Base-by-base conservation (phyloP, 495 filamentous ascomycete genomes). In the Lophium mytilinum region DNA sequence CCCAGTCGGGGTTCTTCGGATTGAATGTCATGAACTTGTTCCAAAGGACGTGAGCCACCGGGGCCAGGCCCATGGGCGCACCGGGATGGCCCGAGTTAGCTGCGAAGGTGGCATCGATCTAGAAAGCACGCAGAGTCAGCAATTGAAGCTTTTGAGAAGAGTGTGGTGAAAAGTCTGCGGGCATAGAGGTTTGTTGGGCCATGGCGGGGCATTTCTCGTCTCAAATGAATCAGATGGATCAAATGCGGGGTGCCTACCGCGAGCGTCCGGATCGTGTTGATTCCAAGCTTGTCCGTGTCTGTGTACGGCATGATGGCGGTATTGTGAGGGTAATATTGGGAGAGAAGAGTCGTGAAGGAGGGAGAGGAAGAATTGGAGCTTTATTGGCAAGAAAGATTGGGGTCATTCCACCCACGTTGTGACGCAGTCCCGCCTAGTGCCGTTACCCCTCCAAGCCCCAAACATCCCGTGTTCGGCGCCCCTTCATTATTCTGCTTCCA, bases 1-100 rank as follows among this genome's bases (percentile, higher is more conserved):
- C 24, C 91, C 90, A 99, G 58, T 91, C 80, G 53, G 94, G 90
- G 81, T 95, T 96, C 83, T 95, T 90, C 60, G 93, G 93, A 85
- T 99, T 99, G 81, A 96, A 99, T 68, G 74, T 93, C 93, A 99
- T 90, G 82, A 96, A 90, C 74, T 89, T 92, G 82, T 95, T 95
- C 79, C 89, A 99, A 64, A 99, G 86, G 68, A 99, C 87, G 81
- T 99, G 93, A 73, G 93, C 83, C 67, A 91, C 83, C 46, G 94
- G 93, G 68, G 93, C 93, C 93, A 98, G 89, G 76, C 91, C 91
- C 91, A 99, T 99, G 65, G 93, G 93, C 66, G 93, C 93, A 80
- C 93, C 93, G 71, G 93, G 93, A 78, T 99, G 93, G 69, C 93
- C 93, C 63, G 91, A 96, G 80, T 97, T 97, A 68, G 92, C 88